phyloP scores from a whole-genome alignment of 2,329 filamentous ascomycete species.

The Cephalotrichum gorgonifer region DNA sequence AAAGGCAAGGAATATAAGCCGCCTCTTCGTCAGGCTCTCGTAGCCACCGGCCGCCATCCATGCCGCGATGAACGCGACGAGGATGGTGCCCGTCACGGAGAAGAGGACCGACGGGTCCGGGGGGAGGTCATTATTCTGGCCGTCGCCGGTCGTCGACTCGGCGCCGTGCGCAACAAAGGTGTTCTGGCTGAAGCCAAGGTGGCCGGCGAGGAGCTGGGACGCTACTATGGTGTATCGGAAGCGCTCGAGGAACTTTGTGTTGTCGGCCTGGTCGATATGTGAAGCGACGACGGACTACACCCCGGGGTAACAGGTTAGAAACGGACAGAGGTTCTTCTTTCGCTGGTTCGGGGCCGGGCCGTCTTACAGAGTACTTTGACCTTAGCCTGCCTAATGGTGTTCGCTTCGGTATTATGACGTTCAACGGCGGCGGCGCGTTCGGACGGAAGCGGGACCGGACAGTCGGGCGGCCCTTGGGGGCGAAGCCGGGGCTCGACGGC shows the following conservation, averaged over 20 bases:
- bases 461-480: conserved; percentile 44
- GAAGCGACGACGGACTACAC: conserved; percentile 58
- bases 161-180: conserved; percentile 3
- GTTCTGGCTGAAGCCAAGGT: conserved; percentile 35
- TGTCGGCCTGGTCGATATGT: conserved; percentile 65
- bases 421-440: conserved; percentile 32
- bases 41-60: conserved; percentile 49
- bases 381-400: conserved; percentile 33
- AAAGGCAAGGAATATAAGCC: conserved; percentile 36
- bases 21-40: conserved; percentile 41
- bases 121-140: conserved; percentile 14
- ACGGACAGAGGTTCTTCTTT: conserved; percentile 10
- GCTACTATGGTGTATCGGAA: conserved; percentile 91
- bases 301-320: conserved; percentile 1
- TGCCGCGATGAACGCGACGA: conserved; percentile 61
- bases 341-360: background rate
- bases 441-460: conserved; percentile 43
- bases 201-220: conserved; percentile 73
- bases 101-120: conserved; percentile 33
- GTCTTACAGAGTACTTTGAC: conserved; percentile 40
- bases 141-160: background rate
- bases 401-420: conserved; percentile 26
- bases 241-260: conserved; percentile 77
- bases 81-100: conserved; percentile 53
- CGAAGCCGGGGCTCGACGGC: conserved; percentile 41